Evolutionary conservation across 495 filamentous ascomycete species (phyloP).

Genomic region (Aspergillus nidulans): DNA sequence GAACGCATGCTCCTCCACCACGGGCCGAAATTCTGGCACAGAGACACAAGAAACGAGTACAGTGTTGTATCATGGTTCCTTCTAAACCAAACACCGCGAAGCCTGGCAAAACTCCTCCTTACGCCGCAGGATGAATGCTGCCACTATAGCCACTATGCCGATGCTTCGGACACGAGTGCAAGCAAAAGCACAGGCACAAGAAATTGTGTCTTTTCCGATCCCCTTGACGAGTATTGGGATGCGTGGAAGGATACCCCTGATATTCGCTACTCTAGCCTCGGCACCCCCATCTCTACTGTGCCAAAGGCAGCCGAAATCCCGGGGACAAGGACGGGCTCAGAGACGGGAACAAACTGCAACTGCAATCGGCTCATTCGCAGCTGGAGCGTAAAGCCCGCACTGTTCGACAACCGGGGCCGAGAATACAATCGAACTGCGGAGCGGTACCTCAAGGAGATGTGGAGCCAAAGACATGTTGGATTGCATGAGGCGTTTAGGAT

Average conservation of each 20-base stretch:
- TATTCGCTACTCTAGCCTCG: conserved; percentile 3
- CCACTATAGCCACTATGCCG: not conserved
- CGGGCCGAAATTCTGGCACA: conserved; percentile 26
- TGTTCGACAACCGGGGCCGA: conserved; percentile 25
- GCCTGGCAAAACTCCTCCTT: conserved; percentile 24
- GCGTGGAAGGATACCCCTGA: conserved; percentile 25
- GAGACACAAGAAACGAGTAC: conserved; percentile 24
- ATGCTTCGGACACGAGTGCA: not conserved
- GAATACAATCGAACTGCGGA: conserved; percentile 23
- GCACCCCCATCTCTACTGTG: not conserved
- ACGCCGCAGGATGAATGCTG: conserved; percentile 25
- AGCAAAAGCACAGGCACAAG: not conserved
- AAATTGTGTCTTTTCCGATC: conserved; percentile 23
- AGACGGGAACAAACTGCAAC: conserved; percentile 12
- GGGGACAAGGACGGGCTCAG: not conserved
- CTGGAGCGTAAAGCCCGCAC: conserved; percentile 26
- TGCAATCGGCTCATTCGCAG: conserved; percentile 24
- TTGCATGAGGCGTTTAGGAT: conserved; percentile 20
- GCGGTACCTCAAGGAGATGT: conserved; percentile 27
- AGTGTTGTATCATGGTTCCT: conserved; percentile 31
- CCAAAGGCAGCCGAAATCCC: not conserved
- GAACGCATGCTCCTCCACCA: conserved; percentile 31
- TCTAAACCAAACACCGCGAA: conserved; percentile 23
- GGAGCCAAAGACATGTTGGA: conserved; percentile 22
- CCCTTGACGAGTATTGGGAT: conserved; percentile 28